Conservation (phyloP, 108 stramenopile genomes). For the Cyclostephanos tholiformis region DNA sequence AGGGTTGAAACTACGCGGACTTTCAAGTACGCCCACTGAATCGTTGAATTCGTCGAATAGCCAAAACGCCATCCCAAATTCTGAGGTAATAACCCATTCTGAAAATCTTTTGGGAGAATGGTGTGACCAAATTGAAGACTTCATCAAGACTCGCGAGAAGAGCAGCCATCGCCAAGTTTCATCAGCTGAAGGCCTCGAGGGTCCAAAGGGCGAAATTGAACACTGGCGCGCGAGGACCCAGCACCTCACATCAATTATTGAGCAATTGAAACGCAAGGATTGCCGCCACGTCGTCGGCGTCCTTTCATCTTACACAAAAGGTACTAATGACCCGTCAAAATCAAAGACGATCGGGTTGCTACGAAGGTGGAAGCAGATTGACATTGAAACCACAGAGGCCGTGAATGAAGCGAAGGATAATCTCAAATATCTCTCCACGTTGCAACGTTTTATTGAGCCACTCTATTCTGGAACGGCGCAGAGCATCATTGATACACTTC, state of each 20-base stretch:
- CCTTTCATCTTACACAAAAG: slow-evolving; percentile 70
- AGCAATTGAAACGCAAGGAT: slow-evolving; percentile 81
- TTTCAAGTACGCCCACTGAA: slow-evolving; percentile 49
- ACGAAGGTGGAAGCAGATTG: slow-evolving; percentile 85
- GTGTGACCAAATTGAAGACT: slow-evolving; percentile 85
- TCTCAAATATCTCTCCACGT: slow-evolving; percentile 88
- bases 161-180: background rate
- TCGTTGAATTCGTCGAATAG: slow-evolving; percentile 31
- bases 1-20: slow-evolving; percentile 72
- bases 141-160: slow-evolving; percentile 58
- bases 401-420: slow-evolving; percentile 94
- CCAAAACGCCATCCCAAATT: slow-evolving; percentile 41
- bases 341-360: slow-evolving; percentile 62
- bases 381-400: slow-evolving; percentile 88
- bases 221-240: slow-evolving; percentile 88
- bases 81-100: slow-evolving; percentile 68
- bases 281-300: slow-evolving; percentile 78
- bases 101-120: slow-evolving; percentile 83
- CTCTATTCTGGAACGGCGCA: slow-evolving; percentile 83
- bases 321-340: slow-evolving; percentile 56
- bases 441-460: slow-evolving; percentile 89
- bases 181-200: slow-evolving; percentile 46
- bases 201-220: slow-evolving; percentile 85
- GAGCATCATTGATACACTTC: slow-evolving; percentile 87
- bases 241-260: slow-evolving; percentile 82